phyloP scores from a whole-genome alignment of 306 rosid species.

The Carpinus fangiana region DNA sequence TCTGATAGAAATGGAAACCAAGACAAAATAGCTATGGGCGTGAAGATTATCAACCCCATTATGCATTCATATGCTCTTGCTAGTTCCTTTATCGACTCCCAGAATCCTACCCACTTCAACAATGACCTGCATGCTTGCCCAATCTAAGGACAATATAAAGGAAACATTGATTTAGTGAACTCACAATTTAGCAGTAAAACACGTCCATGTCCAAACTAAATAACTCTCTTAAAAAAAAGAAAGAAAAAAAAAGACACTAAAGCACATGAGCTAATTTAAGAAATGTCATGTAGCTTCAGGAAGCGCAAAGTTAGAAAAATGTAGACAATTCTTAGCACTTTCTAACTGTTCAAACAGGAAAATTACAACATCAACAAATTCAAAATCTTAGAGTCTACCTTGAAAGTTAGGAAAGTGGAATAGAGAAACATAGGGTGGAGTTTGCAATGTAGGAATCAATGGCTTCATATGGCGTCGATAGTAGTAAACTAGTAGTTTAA shows the following conservation, averaged over 20 bases:
- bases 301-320: neutral
- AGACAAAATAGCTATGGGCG: conserved; percentile 79
- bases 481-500: neutral
- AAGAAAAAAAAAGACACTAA: neutral
- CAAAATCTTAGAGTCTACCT: neutral
- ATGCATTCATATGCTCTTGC: conserved; percentile 83
- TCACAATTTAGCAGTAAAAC: neutral
- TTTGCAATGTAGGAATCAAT: neutral
- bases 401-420: neutral
- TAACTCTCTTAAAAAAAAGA: neutral
- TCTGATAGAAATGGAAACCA: conserved; percentile 93
- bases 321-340: neutral
- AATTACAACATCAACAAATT: neutral
- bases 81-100: conserved; percentile 85
- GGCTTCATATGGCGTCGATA: neutral
- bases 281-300: neutral
- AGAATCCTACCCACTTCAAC: conserved; percentile 57
- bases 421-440: neutral
- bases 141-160: conserved; percentile 42
- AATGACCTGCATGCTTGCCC: conserved; percentile 73
- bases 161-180: neutral
- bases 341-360: neutral
- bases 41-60: conserved; percentile 81
- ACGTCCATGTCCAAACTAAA: neutral
- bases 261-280: neutral